phyloP scores from a whole-genome alignment of 2,329 filamentous ascomycete species.

The Ophiosphaerella korrae region DNA sequence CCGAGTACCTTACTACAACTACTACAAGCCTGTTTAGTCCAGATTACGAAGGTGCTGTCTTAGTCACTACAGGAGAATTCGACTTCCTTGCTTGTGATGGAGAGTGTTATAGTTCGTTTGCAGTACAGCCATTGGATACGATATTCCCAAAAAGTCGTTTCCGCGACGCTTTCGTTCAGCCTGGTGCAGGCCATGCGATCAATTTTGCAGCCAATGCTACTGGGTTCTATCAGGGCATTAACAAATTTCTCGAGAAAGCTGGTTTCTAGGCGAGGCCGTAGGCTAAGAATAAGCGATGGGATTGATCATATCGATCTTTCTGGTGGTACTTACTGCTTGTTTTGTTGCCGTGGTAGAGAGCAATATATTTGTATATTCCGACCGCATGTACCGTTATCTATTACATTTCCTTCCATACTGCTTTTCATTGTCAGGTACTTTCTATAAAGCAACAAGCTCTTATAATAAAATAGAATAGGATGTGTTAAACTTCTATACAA shows the following conservation, averaged over 20 bases:
- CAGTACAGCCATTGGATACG: not conserved
- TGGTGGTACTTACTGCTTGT: no score
- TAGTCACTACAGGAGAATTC: not conserved
- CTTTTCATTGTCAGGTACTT: no score
- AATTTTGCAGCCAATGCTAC: not conserved
- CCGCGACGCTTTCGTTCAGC: not conserved
- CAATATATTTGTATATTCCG: no score
- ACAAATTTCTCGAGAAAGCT: not conserved
- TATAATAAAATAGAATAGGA: no score
- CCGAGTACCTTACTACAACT: not conserved
- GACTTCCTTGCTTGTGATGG: not conserved
- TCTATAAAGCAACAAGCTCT: no score
- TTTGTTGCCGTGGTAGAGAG: no score
- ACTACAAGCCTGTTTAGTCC: not conserved
- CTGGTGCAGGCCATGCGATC: not conserved
- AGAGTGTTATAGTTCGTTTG: conserved; percentile 1
- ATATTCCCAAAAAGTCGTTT: not conserved
- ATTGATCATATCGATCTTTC: no score
- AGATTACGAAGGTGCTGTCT: not conserved
- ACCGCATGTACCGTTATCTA: no score
- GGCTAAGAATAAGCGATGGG: no score
- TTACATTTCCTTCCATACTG: no score
- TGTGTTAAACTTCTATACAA: no score
- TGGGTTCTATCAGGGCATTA: not conserved
- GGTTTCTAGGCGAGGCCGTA: not conserved